Evolutionary conservation across 305 asterid genomes (phyloP), one percentile per base, ranked within the genome.

Genomic region (Fraxinus sp.): DNA sequence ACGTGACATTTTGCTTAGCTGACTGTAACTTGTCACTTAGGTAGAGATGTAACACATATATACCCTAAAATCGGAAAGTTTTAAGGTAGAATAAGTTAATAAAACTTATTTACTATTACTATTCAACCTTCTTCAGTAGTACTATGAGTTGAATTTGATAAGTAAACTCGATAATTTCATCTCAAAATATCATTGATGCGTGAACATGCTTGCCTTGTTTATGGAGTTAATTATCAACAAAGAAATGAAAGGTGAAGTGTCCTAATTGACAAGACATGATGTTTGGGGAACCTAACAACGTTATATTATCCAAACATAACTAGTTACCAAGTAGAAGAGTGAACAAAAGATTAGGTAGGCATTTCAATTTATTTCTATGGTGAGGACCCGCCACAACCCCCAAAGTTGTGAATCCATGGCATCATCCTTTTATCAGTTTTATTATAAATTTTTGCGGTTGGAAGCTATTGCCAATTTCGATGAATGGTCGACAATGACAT

Each of bases 401-500:
- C 18, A 26, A 28, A 68, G 75, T 39, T 68, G 36, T 28, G 37
- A 68, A 13, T 68, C n/a, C 75, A 13, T 26, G 75, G 75, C 37
- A 11, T 28, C 75, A 28, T 36, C 39, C 30, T 62, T 36, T 77
- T 77, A 70, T 64, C 39, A 30, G 79, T 71, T 35, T 77, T 30
- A n/a, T 30, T 70, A 70, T 30, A 70, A 70, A 7, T 70, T 70
- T 20, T 84, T 77, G 68, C 35, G 28, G 32, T 82, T 85, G 85
- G 85, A 85, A 75, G 85, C 46, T 78, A 79, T 79, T 46, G 85
- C 75, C 79, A 52, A 39, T 66, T 36, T 64, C 52, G 77, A 66
- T 39, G 70, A 49, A 64, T 20, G 78, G 36, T 62, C 43, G 49
- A 75, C 86, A 85, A 33, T 5, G 24, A 62, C 73, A 78, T 74